phyloP scores from a whole-genome alignment of 768 basidiomycete species.

The Rhizopogon sp. region DNA sequence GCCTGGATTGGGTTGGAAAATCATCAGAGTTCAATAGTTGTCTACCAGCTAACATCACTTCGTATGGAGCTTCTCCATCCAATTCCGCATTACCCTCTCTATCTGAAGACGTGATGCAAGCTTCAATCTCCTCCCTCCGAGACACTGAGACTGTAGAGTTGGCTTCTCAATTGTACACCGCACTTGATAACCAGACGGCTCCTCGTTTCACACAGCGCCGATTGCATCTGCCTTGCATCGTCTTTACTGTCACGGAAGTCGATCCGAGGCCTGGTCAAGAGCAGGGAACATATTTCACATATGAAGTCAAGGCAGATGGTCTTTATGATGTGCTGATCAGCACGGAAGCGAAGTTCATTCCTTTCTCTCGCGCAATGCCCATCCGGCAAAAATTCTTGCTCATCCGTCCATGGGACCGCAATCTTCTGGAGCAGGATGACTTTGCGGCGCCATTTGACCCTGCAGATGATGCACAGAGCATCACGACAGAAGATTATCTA shows the following conservation, averaged over 20 bases:
- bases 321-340: not conserved
- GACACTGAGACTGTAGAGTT: not conserved
- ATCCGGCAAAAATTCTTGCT: no score
- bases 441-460: no score
- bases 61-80: no score
- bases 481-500: no score
- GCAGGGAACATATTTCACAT: not conserved
- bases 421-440: no score
- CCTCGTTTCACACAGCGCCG: not conserved
- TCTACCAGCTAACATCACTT: not conserved
- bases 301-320: not conserved
- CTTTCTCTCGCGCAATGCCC: no score
- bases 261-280: not conserved
- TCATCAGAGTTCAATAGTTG: not conserved
- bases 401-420: no score
- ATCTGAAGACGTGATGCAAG: no score
- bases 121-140: not conserved
- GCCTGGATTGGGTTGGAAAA: not conserved
- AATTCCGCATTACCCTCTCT: no score
- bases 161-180: not conserved
- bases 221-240: not conserved
- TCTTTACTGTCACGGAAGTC: not conserved
- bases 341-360: not conserved
- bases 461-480: no score
- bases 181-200: not conserved